These are phyloP conservation scores for Cryptosporidium ubiquitum DNA, from an alignment of 169 alveolate genomes.

Conservation along the genomic window DNA sequence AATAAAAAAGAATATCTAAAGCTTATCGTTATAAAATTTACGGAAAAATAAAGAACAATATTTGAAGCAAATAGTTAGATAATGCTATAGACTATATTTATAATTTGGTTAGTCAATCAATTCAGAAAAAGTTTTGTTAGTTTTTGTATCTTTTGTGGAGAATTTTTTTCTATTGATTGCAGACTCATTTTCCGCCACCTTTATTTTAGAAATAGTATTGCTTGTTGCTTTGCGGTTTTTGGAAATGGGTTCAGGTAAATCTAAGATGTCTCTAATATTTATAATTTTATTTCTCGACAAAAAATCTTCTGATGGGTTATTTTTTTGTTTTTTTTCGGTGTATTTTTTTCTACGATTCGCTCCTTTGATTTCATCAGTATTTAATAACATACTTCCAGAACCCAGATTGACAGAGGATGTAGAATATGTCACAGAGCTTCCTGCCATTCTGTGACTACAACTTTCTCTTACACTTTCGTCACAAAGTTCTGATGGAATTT, in stretches of 20 bases:
- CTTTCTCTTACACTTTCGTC: neutral
- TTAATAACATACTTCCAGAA: neutral
- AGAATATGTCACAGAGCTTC: neutral
- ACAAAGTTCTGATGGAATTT: slow-evolving; percentile 35
- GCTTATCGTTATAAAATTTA: neutral
- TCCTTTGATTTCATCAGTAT: neutral
- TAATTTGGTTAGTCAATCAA: neutral
- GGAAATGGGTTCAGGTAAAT: neutral
- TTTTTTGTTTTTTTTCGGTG: neutral
- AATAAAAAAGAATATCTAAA: neutral
- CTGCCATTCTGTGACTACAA: neutral
- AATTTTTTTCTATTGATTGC: neutral
- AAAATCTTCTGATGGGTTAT: neutral
- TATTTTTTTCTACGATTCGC: neutral
- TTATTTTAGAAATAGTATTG: neutral
- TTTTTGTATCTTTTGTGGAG: neutral
- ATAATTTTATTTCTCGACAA: neutral
- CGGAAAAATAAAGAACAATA: neutral
- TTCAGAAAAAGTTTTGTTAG: neutral
- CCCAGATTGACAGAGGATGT: neutral
- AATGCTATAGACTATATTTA: neutral
- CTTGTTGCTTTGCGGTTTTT: neutral
- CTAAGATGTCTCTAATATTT: neutral
- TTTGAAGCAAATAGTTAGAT: neutral
- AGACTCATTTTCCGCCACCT: neutral